Base-by-base conservation (phyloP, 768 basidiomycete species). In the Rhodosporidiobolus sp. region DNA sequence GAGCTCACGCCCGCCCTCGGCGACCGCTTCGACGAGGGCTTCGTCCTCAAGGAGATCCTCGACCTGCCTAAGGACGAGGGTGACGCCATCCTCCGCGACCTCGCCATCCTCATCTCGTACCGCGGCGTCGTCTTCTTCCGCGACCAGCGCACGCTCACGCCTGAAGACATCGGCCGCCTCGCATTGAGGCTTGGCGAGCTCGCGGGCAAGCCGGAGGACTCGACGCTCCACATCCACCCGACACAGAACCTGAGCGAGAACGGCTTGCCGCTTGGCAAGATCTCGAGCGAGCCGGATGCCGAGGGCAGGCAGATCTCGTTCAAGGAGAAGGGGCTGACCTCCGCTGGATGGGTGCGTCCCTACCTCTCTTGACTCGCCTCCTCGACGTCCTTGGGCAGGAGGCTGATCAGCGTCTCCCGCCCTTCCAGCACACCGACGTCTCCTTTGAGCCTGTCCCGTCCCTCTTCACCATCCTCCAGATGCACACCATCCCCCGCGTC, bases 51-150 rank as follows among this genome's bases (percentile, higher is more conserved):
- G 56, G 63, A 69, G 62, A 50, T 73, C 10, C 53, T 76, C 8
- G 49, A 34, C 43, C 45, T 76, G 34, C 68, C 67, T 24, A 66
- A 67, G 57, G 65, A 65, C 50, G 45, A 75, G 54, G 64, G 67
- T 12, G 70, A 69, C 32, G 50, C 28, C 7, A 26, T 77, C 16
- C 53, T 78, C 7, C 63, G 61, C 26, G 76, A 77, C 52, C 46
- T 78, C 8, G 76, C 76, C 12, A 66, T 74, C 32, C 60, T 68
- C 28, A 72, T 82, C 63, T 81, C 81, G 4, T 74, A 75, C 17
- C 76, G 80, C 26, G 82, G 82, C 0, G 81, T 82, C 69, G 79
- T 78, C 61, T 81, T 82, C 77, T 82, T 82, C 79, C 69, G 78
- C 43, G 78, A 74, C 26, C 82, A 82, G 65, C 19, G 69, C 46